phyloP scores from a whole-genome alignment of 2,329 filamentous ascomycete genomes.

The Mariannaea sp. region DNA sequence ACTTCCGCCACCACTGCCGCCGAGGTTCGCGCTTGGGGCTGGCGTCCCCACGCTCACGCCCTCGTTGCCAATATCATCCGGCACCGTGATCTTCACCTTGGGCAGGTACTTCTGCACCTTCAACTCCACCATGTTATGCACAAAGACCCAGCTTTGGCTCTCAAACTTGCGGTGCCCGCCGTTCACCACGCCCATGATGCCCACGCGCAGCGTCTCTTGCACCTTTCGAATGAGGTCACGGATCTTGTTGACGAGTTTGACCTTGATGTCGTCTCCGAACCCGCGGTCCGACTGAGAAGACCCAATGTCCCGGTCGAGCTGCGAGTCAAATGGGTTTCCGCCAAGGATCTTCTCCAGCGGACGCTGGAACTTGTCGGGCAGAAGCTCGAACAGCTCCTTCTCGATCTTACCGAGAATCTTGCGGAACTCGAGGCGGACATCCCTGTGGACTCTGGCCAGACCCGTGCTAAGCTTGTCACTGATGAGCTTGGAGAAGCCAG shows the following conservation, averaged over 20 bases:
- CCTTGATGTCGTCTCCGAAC: constrained; percentile 50
- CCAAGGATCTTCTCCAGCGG: constrained; percentile 53
- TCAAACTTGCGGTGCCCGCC: constrained; percentile 54
- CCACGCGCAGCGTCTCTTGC: constrained; percentile 51
- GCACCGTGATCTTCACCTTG: constrained; percentile 51
- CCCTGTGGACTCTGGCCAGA: constrained; percentile 49
- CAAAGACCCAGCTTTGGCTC: constrained; percentile 51
- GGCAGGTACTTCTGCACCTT: constrained; percentile 54
- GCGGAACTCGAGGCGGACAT: constrained; percentile 53
- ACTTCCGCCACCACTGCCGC: constrained; percentile 42
- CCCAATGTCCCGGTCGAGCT: constrained; percentile 46
- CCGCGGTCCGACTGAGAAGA: constrained; percentile 44
- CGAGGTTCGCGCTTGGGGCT: constrained; percentile 38
- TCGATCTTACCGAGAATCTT: constrained; percentile 50
- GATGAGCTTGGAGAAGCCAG: constrained; percentile 52
- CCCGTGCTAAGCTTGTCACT: constrained; percentile 53
- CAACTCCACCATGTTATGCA: constrained; percentile 51
- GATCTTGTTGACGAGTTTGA: constrained; percentile 51
- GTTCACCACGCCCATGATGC: constrained; percentile 51
- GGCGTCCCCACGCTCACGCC: constrained; percentile 50
- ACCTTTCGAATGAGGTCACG: constrained; percentile 50
- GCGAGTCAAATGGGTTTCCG: constrained; percentile 51
- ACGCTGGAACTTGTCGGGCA: constrained; percentile 49
- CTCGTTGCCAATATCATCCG: constrained; percentile 54
- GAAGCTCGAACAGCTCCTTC: constrained; percentile 51